Evolutionary conservation across 176 grass and related monocot genomes (phyloP).

Genomic region (Musa acuminata): DNA sequence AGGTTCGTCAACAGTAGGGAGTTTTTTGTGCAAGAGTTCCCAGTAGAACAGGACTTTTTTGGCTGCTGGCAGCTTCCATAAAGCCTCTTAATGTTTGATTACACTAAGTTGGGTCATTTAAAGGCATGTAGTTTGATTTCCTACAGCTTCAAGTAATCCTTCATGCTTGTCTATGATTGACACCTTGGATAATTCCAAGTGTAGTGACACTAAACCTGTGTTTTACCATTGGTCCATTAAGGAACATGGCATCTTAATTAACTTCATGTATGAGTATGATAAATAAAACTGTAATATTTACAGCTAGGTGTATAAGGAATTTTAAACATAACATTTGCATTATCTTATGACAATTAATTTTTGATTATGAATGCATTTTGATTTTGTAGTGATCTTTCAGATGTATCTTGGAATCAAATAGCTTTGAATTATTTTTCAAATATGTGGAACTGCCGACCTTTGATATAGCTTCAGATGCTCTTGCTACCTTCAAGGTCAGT

Average conservation of each 20-base stretch:
- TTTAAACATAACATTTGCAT: background rate
- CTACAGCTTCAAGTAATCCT: no score
- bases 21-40: no score
- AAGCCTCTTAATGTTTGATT: background rate
- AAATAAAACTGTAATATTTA: background rate
- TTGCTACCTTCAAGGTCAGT: constrained; percentile 96
- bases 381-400: constrained; percentile 98
- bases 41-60: no score
- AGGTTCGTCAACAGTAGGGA: no score
- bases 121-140: no score
- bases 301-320: background rate
- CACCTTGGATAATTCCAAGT: background rate
- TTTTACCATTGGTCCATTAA: background rate
- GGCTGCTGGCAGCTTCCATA: no score
- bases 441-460: constrained; percentile 97
- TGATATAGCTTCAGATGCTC: constrained; percentile 99
- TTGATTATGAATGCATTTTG: constrained; percentile 65
- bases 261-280: background rate
- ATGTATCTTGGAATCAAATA: constrained; percentile 92
- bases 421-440: constrained; percentile 97
- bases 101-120: background rate
- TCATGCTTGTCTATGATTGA: no score
- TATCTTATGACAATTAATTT: background rate
- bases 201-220: background rate
- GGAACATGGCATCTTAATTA: background rate